These are phyloP conservation scores for Lunasporangiospora selenospora DNA, from an alignment of 192 early-diverging fungal species.

Conservation along the genomic window DNA sequence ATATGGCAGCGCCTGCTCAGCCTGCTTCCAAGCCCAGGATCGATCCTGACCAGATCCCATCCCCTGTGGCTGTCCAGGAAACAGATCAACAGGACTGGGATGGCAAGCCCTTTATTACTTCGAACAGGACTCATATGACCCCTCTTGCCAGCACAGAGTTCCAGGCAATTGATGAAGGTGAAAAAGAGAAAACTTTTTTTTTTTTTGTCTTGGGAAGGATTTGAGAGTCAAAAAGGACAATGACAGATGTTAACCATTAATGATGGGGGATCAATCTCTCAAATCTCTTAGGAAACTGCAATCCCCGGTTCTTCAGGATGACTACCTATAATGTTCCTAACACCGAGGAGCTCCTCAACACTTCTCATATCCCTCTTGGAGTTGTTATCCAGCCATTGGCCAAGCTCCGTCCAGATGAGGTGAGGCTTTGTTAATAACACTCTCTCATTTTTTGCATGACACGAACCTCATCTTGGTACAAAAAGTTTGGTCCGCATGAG, in stretches of 20 bases:
- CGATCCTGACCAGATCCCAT: constrained; percentile 95
- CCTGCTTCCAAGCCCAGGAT: constrained; percentile 70
- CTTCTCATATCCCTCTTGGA: constrained; percentile 85
- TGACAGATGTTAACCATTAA: neutral
- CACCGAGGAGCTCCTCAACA: constrained; percentile 79
- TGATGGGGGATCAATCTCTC: too few species aligned
- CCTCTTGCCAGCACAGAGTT: constrained; percentile 86
- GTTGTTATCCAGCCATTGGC: constrained; percentile 94
- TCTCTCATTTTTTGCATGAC: neutral
- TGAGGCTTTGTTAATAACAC: constrained; percentile 18
- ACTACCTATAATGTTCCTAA: constrained; percentile 89
- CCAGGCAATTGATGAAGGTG: constrained; percentile 87
- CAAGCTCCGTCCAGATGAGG: constrained; percentile 78
- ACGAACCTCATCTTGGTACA: neutral
- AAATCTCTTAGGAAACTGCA: constrained; percentile 70
- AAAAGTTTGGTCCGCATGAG: neutral
- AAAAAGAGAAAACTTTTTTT: neutral
- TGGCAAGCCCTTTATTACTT: constrained; percentile 75
- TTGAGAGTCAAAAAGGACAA: neutral
- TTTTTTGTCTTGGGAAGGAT: neutral
- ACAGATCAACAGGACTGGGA: constrained; percentile 78
- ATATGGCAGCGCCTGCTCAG: constrained; percentile 7
- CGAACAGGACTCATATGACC: constrained; percentile 62
- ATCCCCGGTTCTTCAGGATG: constrained; percentile 89
- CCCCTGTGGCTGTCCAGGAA: constrained; percentile 84